Evolutionary conservation across 208 protist genomes (phyloP).

Genomic region (Histomonas meleagridis): DNA sequence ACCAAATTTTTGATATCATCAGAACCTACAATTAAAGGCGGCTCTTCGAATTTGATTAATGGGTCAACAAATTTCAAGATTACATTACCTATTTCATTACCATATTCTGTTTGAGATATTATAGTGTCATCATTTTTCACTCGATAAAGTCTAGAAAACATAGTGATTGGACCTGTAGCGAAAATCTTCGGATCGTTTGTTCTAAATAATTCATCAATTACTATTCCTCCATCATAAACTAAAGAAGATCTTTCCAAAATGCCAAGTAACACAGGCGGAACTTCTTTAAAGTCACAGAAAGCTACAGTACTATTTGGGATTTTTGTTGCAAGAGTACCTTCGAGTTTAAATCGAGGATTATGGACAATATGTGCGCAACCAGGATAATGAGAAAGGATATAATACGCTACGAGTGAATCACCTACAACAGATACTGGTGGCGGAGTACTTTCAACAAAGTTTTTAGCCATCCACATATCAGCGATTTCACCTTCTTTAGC

Average conservation of each 20-base stretch:
- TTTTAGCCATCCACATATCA: slow-evolving; percentile 37
- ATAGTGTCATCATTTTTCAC: neutral
- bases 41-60: neutral
- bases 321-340: slow-evolving; percentile 15
- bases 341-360: slow-evolving; percentile 15
- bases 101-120: slow-evolving; percentile 32
- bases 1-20: neutral
- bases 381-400: slow-evolving; percentile 3
- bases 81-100: neutral
- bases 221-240: slow-evolving; percentile 31
- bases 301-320: neutral
- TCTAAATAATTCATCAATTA: slow-evolving; percentile 23
- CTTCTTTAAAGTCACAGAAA: slow-evolving; percentile 30
- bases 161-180: neutral
- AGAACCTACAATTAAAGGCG: slow-evolving; percentile 25
- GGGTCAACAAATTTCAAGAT: slow-evolving; percentile 27
- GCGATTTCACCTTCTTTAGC: slow-evolving; percentile 13
- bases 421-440: neutral
- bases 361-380: slow-evolving; percentile 5
- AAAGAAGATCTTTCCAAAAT: neutral
- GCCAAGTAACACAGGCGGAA: neutral
- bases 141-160: neutral
- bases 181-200: slow-evolving; percentile 8
- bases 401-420: neutral
- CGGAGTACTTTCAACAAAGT: neutral